These are phyloP conservation scores for Solanum pinnatisectum DNA, from an alignment of 257 asterid species.

Conservation along the genomic window DNA sequence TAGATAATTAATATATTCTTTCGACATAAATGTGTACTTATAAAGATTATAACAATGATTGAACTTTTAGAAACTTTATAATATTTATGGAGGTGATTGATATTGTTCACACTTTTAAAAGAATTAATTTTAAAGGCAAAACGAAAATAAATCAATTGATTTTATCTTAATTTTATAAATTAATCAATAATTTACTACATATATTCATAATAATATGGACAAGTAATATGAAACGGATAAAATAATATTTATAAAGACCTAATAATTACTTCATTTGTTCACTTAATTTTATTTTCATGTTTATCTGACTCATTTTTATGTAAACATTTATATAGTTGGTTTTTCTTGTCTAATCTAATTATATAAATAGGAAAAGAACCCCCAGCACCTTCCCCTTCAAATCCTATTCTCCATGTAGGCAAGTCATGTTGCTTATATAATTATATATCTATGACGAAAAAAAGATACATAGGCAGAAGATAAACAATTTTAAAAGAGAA, in stretches of 20 bases:
- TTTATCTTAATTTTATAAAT: too few species aligned
- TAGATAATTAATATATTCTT: too few species aligned
- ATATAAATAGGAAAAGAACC: neutral
- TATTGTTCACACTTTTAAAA: too few species aligned
- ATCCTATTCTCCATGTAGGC: neutral
- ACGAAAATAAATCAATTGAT: too few species aligned
- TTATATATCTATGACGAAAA: neutral
- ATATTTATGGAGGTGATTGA: neutral
- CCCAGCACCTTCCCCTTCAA: neutral
- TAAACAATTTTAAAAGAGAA: neutral
- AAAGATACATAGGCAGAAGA: neutral
- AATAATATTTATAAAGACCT: neutral
- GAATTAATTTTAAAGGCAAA: too few species aligned
- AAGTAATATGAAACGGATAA: too few species aligned
- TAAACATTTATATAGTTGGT: neutral
- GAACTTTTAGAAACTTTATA: neutral
- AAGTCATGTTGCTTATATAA: neutral
- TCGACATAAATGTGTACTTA: neutral
- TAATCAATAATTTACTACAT: too few species aligned
- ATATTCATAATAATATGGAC: too few species aligned
- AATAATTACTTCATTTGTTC: neutral
- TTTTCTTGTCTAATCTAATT: neutral
- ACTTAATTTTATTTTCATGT: neutral
- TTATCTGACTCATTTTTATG: neutral
- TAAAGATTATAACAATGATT: neutral